Evolutionary conservation across 148 eudicot genomes (phyloP), one percentile per base, ranked within the genome.

Genomic region (Arctostaphylos glauca): DNA sequence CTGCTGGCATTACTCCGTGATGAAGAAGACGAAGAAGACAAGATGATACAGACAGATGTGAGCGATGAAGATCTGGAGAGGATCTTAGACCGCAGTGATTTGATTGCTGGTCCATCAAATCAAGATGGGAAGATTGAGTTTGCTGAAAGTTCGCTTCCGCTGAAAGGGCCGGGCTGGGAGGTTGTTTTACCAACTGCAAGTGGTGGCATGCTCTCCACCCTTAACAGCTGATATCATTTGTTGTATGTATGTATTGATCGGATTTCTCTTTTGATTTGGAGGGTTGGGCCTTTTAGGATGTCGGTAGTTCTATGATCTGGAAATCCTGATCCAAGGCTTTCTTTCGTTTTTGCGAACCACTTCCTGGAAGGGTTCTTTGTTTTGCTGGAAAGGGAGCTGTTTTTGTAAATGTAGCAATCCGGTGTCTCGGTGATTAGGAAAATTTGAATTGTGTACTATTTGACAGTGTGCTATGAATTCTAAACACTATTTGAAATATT

Each of bases 111-210:
- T 82, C 54, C 81, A n/a, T 47, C 87, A 52, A 77, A 31, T 43
- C 88, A 74, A 18, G 89, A 84, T 21, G 86, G 76, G 38, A 87
- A 87, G 19, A 43, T 82, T 0, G 81, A 82, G 12, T 67, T 82
- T 23, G 49, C 85, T 52, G 83, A 80, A 19, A 84, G 79, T 72
- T 87, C 50, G 56, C 82, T 90, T 77, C 99, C 98, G 4, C 93
- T 90, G 1, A 93, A 93, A 83, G 99, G 99, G 18, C 98, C 99
- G 41, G 99, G 99, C 9, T 97, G 99, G 99, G 99, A 97, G 86
- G 99, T 97, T 52, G 94, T 97, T 19, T 47, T 94, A 21, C 98
- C 98, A 2, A 88, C 90, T 60, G 86, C 94, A 16, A 85, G 87
- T 50, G 97, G 99, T 71, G 96, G 98, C 70, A 89, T 96, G 87